Evolutionary conservation across 768 basidiomycete genomes (phyloP).

Genomic region (Podaxis sp.): DNA sequence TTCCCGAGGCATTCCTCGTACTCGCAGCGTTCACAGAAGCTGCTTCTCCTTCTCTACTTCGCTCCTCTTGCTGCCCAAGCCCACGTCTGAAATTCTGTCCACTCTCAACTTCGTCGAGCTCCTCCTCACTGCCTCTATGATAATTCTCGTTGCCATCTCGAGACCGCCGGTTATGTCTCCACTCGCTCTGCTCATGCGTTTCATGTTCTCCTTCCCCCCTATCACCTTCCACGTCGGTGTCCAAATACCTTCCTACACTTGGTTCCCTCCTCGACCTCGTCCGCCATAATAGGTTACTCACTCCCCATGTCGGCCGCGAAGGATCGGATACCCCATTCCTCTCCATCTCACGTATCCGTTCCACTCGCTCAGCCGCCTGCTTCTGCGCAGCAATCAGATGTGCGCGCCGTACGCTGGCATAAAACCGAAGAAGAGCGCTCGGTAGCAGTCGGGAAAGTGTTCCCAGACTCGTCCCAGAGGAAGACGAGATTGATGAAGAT

Average conservation of each 20-base stretch:
- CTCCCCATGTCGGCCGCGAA: constrained; percentile 14
- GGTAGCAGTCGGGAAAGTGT: constrained; percentile 40
- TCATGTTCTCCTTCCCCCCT: constrained; percentile 25
- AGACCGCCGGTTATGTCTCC: not conserved
- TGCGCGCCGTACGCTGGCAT: constrained; percentile 61
- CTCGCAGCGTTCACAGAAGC: not conserved
- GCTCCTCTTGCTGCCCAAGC: not conserved
- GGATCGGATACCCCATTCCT: constrained; percentile 27
- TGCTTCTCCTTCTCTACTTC: not conserved
- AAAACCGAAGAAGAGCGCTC: constrained; percentile 50
- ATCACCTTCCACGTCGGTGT: constrained; percentile 19
- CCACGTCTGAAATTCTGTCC: not conserved
- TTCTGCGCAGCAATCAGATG: constrained; percentile 69
- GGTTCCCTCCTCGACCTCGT: constrained; percentile 19
- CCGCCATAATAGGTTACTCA: constrained; percentile 15
- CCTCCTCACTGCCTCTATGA: constrained; percentile 14
- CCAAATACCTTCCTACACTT: constrained; percentile 11
- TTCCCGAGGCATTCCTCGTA: not conserved
- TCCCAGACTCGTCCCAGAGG: constrained; percentile 22
- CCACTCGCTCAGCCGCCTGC: constrained; percentile 67
- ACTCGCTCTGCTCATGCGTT: constrained; percentile 16
- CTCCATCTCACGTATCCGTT: constrained; percentile 65
- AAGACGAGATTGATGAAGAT: constrained; percentile 16
- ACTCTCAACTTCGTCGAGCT: not conserved
- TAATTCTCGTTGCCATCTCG: not conserved